Base-by-base conservation (phyloP, 2,329 filamentous ascomycete genomes). In the Mycocentrospora acerina region DNA sequence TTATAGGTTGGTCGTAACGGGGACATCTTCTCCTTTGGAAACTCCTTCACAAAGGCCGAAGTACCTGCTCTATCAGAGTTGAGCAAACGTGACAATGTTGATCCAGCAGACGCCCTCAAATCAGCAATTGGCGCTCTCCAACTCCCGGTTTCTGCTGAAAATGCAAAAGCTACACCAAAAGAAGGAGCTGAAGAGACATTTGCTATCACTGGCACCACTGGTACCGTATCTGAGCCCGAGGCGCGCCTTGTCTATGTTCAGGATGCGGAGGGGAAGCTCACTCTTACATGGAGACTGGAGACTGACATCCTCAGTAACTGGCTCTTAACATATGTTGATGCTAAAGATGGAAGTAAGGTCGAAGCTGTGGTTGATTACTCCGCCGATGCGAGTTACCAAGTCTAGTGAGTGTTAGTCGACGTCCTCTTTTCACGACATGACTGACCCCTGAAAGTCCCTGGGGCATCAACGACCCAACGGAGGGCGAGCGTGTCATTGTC, bases 271-370 rank as follows among this genome's bases (percentile, higher is more conserved):
- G 71, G 71, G 31, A 63, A 53, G 2, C 66, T 82, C 4, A 69
- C 68, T 6, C 66, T 81, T 14, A 68, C 75, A 0, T 82, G 79
- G 79, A 68, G 78, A 53, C 67, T 82, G 9, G 78, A 82, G 69
- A 82, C 78, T 2, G 77, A 82, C 40, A 60, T 80, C 27, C 42
- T 69, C 7, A 71, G 75, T 43, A 78, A 81, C 63, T 82, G 78
- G 78, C 70, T 82, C n/a, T 60, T 80, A 28, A 75, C 76, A 2
- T 82, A 82, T 50, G 71, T 81, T 22, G 74, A 81, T 35, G 76
- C 77, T 4, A 57, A 61, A 4, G 68, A 68, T 35, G 72, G 70
- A 22, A 67, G 71, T 14, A 60, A 75, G 31, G 53, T 82, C 7
- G 67, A 77, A 32, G 77, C 73, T 35, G 77, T 80, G 14, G 72